Percentiles rank a stretch among this genome's conserved stretches.
These are phyloP conservation scores for Blastomyces percursus DNA, from an alignment of 2,329 filamentous ascomycete genomes.

Conservation along the genomic window DNA sequence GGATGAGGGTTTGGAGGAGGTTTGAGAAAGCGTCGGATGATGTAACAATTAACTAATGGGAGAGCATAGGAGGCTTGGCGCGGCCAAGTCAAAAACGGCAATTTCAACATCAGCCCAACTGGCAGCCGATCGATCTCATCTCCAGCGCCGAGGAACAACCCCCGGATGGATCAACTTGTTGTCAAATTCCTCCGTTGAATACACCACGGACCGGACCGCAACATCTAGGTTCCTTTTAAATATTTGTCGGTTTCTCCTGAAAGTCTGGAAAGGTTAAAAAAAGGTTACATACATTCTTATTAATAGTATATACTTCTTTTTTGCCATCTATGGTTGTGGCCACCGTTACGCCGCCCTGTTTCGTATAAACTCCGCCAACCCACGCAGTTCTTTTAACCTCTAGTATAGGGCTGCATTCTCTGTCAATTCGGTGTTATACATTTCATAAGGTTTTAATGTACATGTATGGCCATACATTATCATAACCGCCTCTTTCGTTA, in stretches of 20 bases:
- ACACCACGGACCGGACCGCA: not conserved
- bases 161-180: not conserved
- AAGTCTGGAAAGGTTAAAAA: not conserved
- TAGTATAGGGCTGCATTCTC: not conserved
- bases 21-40: conserved; percentile 1
- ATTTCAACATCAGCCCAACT: not conserved
- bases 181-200: not conserved
- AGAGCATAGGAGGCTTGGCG: not conserved
- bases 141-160: not conserved
- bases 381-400: not conserved
- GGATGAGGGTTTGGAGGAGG: conserved; percentile 1
- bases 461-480: not conserved
- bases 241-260: not conserved
- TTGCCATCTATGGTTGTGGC: not conserved
- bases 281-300: not conserved
- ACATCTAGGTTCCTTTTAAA: not conserved
- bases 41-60: no score
- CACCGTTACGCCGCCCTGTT: not conserved
- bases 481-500: not conserved
- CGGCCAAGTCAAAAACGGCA: not conserved
- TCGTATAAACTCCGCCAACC: not conserved
- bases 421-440: not conserved
- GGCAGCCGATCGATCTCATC: not conserved
- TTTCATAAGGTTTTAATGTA: not conserved
- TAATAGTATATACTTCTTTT: not conserved